Evolutionary conservation across 2,329 filamentous ascomycete genomes (phyloP).

Genomic region (Hypocreales sp.): DNA sequence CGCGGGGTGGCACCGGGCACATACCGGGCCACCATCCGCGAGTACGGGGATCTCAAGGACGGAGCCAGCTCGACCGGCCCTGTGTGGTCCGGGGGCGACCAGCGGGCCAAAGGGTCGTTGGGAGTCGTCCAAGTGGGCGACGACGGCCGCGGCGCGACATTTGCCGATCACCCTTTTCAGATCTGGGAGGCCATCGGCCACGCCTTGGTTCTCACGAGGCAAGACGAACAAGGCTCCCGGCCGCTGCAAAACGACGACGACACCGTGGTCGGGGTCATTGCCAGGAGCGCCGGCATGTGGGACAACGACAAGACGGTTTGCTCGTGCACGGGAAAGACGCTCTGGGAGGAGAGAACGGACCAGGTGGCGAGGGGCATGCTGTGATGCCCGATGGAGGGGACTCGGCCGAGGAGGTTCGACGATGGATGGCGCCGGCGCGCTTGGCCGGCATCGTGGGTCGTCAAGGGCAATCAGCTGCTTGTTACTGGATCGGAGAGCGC

Average conservation of each 20-base stretch:
- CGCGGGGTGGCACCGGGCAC: conserved; percentile 66
- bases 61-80: conserved; percentile 73
- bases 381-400: conserved; percentile 24
- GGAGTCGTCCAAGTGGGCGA: conserved; percentile 62
- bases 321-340: conserved; percentile 91
- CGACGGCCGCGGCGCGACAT: conserved; percentile 62
- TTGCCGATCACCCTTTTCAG: conserved; percentile 68
- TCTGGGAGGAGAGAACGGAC: conserved; percentile 93
- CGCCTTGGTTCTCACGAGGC: conserved; percentile 68
- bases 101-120: conserved; percentile 38
- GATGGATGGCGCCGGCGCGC: not conserved
- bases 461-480: too few species aligned
- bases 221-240: conserved; percentile 33
- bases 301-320: conserved; percentile 98
- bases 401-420: not conserved
- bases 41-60: conserved; percentile 72
- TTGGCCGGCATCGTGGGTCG: not conserved
- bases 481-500: too few species aligned
- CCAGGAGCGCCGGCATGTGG: conserved; percentile 93
- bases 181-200: conserved; percentile 96
- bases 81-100: conserved; percentile 51
- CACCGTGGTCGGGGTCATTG: conserved; percentile 85
- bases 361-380: conserved; percentile 84
- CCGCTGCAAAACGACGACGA: conserved; percentile 61
- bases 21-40: conserved; percentile 73